Conservation (phyloP, 108 stramenopile species). For the Fistulifera solaris region DNA sequence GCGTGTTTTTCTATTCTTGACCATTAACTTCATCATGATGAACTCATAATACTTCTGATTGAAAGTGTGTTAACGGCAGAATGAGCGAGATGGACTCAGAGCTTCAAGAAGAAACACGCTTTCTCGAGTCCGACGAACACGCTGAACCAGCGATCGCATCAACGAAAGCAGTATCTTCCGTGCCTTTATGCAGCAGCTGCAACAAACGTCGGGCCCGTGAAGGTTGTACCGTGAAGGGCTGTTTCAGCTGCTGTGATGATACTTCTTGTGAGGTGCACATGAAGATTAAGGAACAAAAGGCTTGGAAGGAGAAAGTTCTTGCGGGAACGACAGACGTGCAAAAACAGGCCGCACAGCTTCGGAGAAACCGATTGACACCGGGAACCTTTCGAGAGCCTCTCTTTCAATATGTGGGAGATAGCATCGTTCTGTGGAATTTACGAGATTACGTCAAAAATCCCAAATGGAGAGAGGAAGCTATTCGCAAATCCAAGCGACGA, state of each 20-base stretch:
- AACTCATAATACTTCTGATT: no score
- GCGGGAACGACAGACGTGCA: constrained; percentile 23
- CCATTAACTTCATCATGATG: no score
- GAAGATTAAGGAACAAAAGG: background rate
- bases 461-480: constrained; percentile 61
- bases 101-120: no score
- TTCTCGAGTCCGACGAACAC: no score
- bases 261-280: background rate
- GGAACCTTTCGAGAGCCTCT: constrained; percentile 32
- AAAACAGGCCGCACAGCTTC: constrained; percentile 14
- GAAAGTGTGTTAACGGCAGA: no score
- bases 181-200: background rate
- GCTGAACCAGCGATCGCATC: background rate
- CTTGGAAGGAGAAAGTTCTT: constrained; percentile 7
- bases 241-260: background rate
- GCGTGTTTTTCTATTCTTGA: no score
- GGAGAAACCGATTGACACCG: constrained; percentile 10
- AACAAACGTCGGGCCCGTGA: constrained; percentile 1
- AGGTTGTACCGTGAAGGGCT: background rate
- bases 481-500: constrained; percentile 28
- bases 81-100: no score
- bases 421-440: constrained; percentile 44
- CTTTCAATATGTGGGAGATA: constrained; percentile 44
- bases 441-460: constrained; percentile 24
- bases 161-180: background rate